Evolutionary conservation across 2,329 filamentous ascomycete species (phyloP).

Genomic region (Cladophialophora chaetospira): DNA sequence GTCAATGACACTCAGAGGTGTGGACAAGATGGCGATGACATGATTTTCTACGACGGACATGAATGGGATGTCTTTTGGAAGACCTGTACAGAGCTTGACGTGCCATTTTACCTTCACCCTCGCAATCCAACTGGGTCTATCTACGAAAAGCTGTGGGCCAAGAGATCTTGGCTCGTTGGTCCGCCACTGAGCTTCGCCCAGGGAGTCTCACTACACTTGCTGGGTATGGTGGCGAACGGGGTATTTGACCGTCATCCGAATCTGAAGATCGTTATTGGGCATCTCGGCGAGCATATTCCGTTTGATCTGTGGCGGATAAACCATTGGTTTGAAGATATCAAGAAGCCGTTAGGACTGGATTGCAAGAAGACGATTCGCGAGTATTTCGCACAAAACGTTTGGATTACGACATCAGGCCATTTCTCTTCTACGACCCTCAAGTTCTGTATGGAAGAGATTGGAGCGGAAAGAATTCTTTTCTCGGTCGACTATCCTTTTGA

Average conservation of each 20-base stretch:
- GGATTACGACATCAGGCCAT: constrained; percentile 47
- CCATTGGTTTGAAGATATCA: constrained; percentile 38
- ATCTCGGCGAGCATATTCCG: constrained; percentile 42
- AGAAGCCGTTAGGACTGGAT: constrained; percentile 33
- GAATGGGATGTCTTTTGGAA: constrained; percentile 55
- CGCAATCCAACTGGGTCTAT: constrained; percentile 49
- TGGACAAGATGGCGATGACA: constrained; percentile 59
- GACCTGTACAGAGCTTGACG: constrained; percentile 32
- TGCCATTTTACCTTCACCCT: constrained; percentile 36
- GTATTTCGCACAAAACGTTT: constrained; percentile 46
- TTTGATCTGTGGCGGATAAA: constrained; percentile 44
- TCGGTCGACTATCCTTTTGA: constrained; percentile 42
- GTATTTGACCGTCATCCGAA: constrained; percentile 35
- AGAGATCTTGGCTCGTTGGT: constrained; percentile 33
- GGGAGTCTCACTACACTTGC: constrained; percentile 34
- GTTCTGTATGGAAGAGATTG: constrained; percentile 44
- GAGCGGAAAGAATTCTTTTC: constrained; percentile 45
- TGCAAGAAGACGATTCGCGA: constrained; percentile 49
- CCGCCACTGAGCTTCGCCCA: constrained; percentile 35
- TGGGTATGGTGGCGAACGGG: constrained; percentile 36
- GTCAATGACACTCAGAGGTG: constrained; percentile 65
- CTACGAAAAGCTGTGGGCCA: constrained; percentile 35
- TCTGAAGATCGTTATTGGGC: constrained; percentile 35
- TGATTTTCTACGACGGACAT: constrained; percentile 65
- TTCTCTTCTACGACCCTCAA: constrained; percentile 43